Percentiles rank a stretch among this genome's conserved stretches.
These are phyloP conservation scores for Trypanosoma congolense DNA, from an alignment of 208 protist genomes.

Conservation along the genomic window DNA sequence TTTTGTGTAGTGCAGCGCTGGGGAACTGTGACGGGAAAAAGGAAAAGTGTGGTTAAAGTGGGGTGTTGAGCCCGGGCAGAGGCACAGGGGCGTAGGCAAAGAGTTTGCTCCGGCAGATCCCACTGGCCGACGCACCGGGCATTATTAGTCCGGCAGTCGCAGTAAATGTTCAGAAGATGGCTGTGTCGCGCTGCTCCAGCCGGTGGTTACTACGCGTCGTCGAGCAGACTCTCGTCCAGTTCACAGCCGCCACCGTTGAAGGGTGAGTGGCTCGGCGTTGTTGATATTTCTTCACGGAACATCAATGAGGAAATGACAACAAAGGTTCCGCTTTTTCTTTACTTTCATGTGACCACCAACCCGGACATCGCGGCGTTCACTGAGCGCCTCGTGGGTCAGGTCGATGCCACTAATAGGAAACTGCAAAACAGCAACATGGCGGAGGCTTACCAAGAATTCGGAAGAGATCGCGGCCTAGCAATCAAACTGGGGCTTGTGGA, in stretches of 20 bases:
- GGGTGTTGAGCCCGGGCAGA: too few relatives aligned
- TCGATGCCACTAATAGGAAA: constrained; percentile 65
- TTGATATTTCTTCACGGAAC: constrained; percentile 60
- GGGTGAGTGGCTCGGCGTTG: constrained; percentile 37
- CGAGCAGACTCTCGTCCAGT: neutral
- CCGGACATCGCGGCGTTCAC: constrained; percentile 67
- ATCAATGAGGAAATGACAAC: constrained; percentile 69
- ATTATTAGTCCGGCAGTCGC: too few relatives aligned
- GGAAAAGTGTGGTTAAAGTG: too few relatives aligned
- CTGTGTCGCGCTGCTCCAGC: neutral
- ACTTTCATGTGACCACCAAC: constrained; percentile 78
- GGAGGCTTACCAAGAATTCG: constrained; percentile 73
- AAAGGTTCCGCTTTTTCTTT: constrained; percentile 74
- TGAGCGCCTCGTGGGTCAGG: constrained; percentile 47
- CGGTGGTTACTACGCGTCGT: neutral
- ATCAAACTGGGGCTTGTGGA: constrained; percentile 83
- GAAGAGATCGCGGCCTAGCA: constrained; percentile 67
- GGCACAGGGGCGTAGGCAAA: too few relatives aligned
- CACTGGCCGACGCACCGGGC: too few relatives aligned
- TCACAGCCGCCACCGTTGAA: neutral
- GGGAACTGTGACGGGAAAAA: too few relatives aligned
- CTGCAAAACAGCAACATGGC: constrained; percentile 35
- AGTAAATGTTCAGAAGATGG: neutral
- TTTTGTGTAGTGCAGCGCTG: too few relatives aligned
- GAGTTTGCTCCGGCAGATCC: too few relatives aligned